Percentiles rank a stretch among this genome's conserved stretches.
Evolutionary conservation across 169 alveolate species (phyloP).

Genomic region (Cryptosporidium sp.): DNA sequence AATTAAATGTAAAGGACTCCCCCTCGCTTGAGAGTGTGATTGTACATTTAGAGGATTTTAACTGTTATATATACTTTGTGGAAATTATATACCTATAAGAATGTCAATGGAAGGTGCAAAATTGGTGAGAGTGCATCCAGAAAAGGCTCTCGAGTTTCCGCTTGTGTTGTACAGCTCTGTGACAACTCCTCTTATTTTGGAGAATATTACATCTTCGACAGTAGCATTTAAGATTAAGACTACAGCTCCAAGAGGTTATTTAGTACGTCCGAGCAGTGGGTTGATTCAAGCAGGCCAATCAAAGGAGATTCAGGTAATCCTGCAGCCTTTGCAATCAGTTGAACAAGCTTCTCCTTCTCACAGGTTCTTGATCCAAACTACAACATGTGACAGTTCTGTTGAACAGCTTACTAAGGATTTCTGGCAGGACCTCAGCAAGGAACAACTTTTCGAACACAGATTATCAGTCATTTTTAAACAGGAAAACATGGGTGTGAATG

Average conservation of each 20-base stretch:
- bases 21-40: slow-evolving; percentile 44
- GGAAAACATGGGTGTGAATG: slow-evolving; percentile 83
- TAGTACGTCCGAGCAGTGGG: slow-evolving; percentile 89
- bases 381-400: slow-evolving; percentile 80
- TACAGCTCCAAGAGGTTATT: slow-evolving; percentile 89
- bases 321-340: slow-evolving; percentile 86
- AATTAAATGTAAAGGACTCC: slow-evolving; percentile 6
- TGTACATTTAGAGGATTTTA: slow-evolving; percentile 16
- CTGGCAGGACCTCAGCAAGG: slow-evolving; percentile 86
- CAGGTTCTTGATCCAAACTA: slow-evolving; percentile 86
- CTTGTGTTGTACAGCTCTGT: slow-evolving; percentile 88
- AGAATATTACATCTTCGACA: slow-evolving; percentile 83
- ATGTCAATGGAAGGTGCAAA: slow-evolving; percentile 68
- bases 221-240: slow-evolving; percentile 90
- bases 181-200: slow-evolving; percentile 84
- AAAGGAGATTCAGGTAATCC: slow-evolving; percentile 85
- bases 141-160: slow-evolving; percentile 88
- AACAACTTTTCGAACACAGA: slow-evolving; percentile 85
- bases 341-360: slow-evolving; percentile 85
- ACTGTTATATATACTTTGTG: neutral
- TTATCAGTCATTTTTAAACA: slow-evolving; percentile 85
- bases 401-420: slow-evolving; percentile 87
- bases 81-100: neutral
- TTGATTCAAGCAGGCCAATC: slow-evolving; percentile 85
- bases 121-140: slow-evolving; percentile 85